These are phyloP conservation scores for Epichloe typhina DNA, from an alignment of 2,329 filamentous ascomycete species.

Conservation along the genomic window DNA sequence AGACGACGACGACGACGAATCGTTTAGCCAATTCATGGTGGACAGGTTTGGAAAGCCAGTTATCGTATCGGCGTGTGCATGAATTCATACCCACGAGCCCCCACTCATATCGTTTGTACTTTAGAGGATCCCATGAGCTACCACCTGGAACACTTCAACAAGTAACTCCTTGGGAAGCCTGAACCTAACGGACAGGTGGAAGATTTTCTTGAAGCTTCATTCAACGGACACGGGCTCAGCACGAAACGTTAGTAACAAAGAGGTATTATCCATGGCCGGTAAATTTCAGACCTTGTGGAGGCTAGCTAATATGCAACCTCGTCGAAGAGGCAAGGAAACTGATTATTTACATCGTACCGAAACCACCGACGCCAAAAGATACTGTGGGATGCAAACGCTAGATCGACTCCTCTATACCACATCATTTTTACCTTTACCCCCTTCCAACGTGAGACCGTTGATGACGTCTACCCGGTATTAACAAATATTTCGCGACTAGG, in stretches of 20 bases:
- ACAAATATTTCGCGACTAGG: not conserved
- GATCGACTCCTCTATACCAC: not conserved
- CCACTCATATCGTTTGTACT: too few species aligned
- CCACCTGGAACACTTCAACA: too few species aligned
- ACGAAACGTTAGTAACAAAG: not conserved
- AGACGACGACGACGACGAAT: slow-evolving; percentile 28
- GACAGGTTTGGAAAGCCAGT: slow-evolving; percentile 25
- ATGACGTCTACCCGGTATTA: not conserved
- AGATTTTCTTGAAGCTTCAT: too few species aligned
- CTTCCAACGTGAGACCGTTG: not conserved
- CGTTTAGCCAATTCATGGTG: slow-evolving; percentile 31
- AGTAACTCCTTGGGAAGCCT: too few species aligned
- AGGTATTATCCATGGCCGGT: not conserved
- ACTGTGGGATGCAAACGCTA: slow-evolving; percentile 1
- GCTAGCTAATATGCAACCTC: not conserved
- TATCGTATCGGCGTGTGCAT: slow-evolving; percentile 17
- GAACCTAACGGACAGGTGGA: too few species aligned
- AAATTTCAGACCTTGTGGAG: not conserved
- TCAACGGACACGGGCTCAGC: not conserved
- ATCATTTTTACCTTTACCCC: not conserved
- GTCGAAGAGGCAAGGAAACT: not conserved
- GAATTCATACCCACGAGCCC: not conserved
- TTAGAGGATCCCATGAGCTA: too few species aligned
- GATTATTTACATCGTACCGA: slow-evolving; percentile 7
- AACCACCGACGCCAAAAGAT: slow-evolving; percentile 4